Evolutionary conservation across 108 stramenopile genomes (phyloP).

Genomic region (Skeletonema tropicum): DNA sequence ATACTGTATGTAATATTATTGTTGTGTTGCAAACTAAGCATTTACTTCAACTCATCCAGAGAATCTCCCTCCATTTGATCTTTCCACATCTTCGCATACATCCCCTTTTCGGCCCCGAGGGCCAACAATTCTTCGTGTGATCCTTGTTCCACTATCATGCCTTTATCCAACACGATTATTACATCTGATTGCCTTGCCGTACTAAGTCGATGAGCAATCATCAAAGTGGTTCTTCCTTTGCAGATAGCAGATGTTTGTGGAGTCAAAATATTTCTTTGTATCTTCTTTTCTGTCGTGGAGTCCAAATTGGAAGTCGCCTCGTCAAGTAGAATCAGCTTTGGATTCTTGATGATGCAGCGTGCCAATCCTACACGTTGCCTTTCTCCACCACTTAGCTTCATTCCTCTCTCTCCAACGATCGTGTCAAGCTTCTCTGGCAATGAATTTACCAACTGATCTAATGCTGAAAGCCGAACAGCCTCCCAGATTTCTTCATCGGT

Average conservation of each 20-base stretch:
- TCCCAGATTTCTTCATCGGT: constrained; percentile 58
- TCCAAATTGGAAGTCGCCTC: constrained; percentile 91
- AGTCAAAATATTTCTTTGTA: constrained; percentile 44
- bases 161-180: constrained; percentile 67
- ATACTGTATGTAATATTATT: background rate
- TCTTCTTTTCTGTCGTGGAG: constrained; percentile 63
- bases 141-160: constrained; percentile 43
- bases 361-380: constrained; percentile 87
- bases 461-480: constrained; percentile 45
- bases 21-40: background rate
- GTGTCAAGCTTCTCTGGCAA: constrained; percentile 76
- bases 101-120: constrained; percentile 22
- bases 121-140: constrained; percentile 55
- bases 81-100: constrained; percentile 53
- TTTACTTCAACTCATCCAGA: constrained; percentile 35
- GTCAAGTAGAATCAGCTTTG: constrained; percentile 72
- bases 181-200: constrained; percentile 67
- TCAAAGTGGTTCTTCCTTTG: constrained; percentile 61
- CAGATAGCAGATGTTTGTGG: constrained; percentile 43
- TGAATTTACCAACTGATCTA: constrained; percentile 41
- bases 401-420: constrained; percentile 84
- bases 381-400: constrained; percentile 81
- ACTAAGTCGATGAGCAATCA: constrained; percentile 83
- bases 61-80: constrained; percentile 45
- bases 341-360: constrained; percentile 59